phyloP scores from a whole-genome alignment of 352 stramenopile genomes.

The Pythium aristosporum region DNA sequence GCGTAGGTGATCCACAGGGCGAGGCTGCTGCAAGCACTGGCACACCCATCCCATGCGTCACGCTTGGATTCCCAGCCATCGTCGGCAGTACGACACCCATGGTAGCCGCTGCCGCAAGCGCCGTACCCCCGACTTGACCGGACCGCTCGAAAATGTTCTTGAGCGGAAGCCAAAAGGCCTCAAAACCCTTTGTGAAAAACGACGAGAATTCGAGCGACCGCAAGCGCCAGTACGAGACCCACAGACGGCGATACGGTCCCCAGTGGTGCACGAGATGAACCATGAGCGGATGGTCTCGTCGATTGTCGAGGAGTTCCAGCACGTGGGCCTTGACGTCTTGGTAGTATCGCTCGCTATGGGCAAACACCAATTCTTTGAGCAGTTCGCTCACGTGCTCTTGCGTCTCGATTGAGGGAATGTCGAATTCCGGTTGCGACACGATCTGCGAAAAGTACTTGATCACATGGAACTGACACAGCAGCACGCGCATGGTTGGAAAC shows the following conservation, averaged over 20 bases:
- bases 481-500: conserved; percentile 52
- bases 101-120: conserved; percentile 15
- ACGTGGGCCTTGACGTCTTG: conserved; percentile 48
- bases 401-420: conserved; percentile 33
- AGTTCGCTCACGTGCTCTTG: conserved; percentile 48
- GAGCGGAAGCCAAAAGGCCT: conserved; percentile 65
- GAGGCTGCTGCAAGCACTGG: background rate
- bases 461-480: conserved; percentile 72
- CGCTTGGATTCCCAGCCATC: background rate
- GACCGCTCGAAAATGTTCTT: conserved; percentile 53
- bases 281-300: conserved; percentile 41
- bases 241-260: conserved; percentile 60
- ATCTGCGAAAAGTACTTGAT: conserved; percentile 63
- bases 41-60: background rate
- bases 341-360: conserved; percentile 48
- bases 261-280: conserved; percentile 52
- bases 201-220: conserved; percentile 62
- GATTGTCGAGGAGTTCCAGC: conserved; percentile 36
- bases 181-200: conserved; percentile 64
- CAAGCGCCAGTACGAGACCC: conserved; percentile 59
- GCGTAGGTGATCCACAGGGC: background rate
- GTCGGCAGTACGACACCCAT: conserved; percentile 24
- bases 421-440: conserved; percentile 43
- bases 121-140: conserved; percentile 19
- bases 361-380: conserved; percentile 67